Evolutionary conservation across 768 basidiomycete species (phyloP).

Genomic region (Lactarius psammicola): DNA sequence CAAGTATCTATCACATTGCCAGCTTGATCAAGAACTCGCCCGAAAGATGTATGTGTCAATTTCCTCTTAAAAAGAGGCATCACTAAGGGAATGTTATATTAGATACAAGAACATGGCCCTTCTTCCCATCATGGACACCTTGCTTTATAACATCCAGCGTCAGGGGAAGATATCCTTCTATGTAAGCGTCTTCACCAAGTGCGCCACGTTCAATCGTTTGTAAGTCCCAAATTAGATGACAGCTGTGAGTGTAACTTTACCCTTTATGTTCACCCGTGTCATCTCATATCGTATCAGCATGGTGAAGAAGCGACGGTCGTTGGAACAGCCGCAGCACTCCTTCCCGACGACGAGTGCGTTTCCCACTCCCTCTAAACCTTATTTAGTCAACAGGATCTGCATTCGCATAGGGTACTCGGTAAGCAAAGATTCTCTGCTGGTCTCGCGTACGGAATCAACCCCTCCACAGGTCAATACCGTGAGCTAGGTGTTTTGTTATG

Average conservation of each 20-base stretch:
- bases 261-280: neutral
- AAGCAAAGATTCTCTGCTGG: conserved; percentile 28
- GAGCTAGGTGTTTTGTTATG: conserved; percentile 90
- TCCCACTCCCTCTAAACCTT: conserved; percentile 1
- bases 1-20: neutral
- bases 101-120: conserved; percentile 80
- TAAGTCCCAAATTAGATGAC: conserved; percentile 59
- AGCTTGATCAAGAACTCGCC: conserved; percentile 71
- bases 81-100: conserved; percentile 6
- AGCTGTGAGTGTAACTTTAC: conserved; percentile 51
- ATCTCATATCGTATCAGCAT: conserved; percentile 45
- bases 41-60: conserved; percentile 50
- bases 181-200: conserved; percentile 44
- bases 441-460: conserved; percentile 12
- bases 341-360: conserved; percentile 78
- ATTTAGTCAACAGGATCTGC: neutral
- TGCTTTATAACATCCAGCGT: conserved; percentile 88
- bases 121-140: conserved; percentile 79
- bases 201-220: neutral
- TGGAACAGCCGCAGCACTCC: conserved; percentile 85
- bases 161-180: conserved; percentile 94
- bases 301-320: conserved; percentile 91
- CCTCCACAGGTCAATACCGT: conserved; percentile 74
- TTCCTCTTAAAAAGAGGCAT: neutral
- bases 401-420: conserved; percentile 65